Evolutionary conservation across 2,329 filamentous ascomycete species (phyloP), one percentile per base, ranked within the genome.

Genomic region (Talaromyces sp.): DNA sequence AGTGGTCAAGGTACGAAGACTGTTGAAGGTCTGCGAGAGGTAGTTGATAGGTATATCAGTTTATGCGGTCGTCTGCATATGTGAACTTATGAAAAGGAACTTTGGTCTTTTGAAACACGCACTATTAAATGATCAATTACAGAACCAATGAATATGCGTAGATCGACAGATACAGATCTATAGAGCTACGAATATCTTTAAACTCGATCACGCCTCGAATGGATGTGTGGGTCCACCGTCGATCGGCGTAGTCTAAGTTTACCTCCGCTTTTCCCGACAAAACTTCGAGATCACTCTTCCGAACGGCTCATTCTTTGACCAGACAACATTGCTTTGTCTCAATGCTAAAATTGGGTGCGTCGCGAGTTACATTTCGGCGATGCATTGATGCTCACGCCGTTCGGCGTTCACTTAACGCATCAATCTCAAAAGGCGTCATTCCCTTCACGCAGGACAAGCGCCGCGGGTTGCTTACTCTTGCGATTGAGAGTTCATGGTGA

Each of bases 401-500:
- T 13, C 47, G 47, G 19, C 47, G 16, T 54, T 22, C 45, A 9
- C 35, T 50, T 35, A 14, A 43, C 47, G 9, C 6, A 33, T 19
- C 60, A 47, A 54, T 43, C 47, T 22, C 60, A 54, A 35, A 41
- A 54, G 43, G 47, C 19, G 8, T 39, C 22, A 22, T 49, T n/a
- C 39, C 47, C 27, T 37, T 9, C 13, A 41, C 14, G 27, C 49
- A 22, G 31, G 45, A 45, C 61, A 22, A 59, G 43, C 64, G 43
- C n/a, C 64, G 64, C 1, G 54, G 72, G 16, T 68, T 81, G 49
- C 71, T 81, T 35, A 82, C 80, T 3, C 76, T 82, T 45, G 80
- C 80, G 19, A 81, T 82, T 67, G 80, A 82, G 71, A 78, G 79
- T 60, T 82, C 80, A 61, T 82, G 78, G 78, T 80, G 68, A 68